These are phyloP conservation scores for Fusarium newnesense DNA, from an alignment of 2,329 filamentous ascomycete species.

Conservation along the genomic window DNA sequence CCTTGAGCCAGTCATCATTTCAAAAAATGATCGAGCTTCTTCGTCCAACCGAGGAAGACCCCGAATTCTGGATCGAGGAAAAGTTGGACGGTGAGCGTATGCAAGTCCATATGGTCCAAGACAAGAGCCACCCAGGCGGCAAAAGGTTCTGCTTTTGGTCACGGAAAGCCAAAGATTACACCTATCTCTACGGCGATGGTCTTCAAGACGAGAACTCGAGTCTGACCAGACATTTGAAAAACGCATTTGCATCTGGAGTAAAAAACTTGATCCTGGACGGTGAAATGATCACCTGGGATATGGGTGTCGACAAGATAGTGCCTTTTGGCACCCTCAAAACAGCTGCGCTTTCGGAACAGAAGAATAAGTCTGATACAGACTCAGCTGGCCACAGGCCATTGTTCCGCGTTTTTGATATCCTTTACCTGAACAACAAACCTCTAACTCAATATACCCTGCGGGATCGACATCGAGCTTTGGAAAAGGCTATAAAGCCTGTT, in stretches of 20 bases:
- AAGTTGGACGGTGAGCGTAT: conserved; percentile 97
- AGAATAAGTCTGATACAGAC: conserved; percentile 66
- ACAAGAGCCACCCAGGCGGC: conserved; percentile 74
- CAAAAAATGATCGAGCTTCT: conserved; percentile 79
- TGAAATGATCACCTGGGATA: conserved; percentile 99
- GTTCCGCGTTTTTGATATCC: conserved; percentile 88
- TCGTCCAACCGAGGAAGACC: conserved; percentile 74
- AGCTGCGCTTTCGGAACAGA: conserved; percentile 82
- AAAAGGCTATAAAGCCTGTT: conserved; percentile 74
- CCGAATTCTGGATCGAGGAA: conserved; percentile 95
- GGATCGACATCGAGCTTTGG: conserved; percentile 81
- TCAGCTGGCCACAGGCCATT: conserved; percentile 69
- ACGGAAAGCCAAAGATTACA: conserved; percentile 95
- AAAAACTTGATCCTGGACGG: conserved; percentile 92
- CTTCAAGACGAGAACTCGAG: conserved; percentile 80
- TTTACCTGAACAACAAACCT: conserved; percentile 84
- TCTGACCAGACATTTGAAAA: conserved; percentile 80
- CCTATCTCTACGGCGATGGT: conserved; percentile 87
- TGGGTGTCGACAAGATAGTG: conserved; percentile 82
- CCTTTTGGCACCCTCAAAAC: conserved; percentile 95
- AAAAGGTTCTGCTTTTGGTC: conserved; percentile 90
- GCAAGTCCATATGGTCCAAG: conserved; percentile 90
- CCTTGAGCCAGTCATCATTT: too few species aligned
- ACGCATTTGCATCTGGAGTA: conserved; percentile 81
- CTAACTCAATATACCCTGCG: conserved; percentile 85